A percentile compares a stretch with the other conserved stretches of the same genome.
Evolutionary conservation across 305 asterid species (phyloP).

Genomic region (Lippia alba): DNA sequence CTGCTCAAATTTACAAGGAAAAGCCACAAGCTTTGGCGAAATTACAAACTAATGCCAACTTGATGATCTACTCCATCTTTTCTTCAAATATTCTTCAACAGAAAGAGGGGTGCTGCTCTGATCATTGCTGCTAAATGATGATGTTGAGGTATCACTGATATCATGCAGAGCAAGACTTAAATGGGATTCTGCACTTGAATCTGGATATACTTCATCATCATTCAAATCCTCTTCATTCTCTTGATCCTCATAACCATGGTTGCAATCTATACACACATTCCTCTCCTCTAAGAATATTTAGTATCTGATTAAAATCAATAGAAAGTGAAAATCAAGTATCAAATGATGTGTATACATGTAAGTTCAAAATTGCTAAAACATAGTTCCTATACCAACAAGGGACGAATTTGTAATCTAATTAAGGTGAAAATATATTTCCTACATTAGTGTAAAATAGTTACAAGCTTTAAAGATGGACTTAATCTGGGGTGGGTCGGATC

Average conservation of each 20-base stretch:
- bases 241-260: slow-evolving; percentile 27
- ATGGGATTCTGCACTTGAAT: slow-evolving; percentile 83
- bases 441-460: no score
- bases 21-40: slow-evolving; percentile 18
- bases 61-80: slow-evolving; percentile 78
- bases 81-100: slow-evolving; percentile 66
- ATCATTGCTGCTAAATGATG: slow-evolving; percentile 68
- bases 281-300: slow-evolving; percentile 68
- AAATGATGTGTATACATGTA: no score
- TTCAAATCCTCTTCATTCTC: slow-evolving; percentile 50
- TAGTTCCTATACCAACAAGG: no score
- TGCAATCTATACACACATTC: slow-evolving; percentile 39
- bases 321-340: background rate
- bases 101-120: slow-evolving; percentile 68
- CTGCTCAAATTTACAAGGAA: slow-evolving; percentile 36
- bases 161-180: slow-evolving; percentile 75
- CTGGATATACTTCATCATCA: slow-evolving; percentile 95
- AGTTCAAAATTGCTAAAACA: no score
- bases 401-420: no score
- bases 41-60: slow-evolving; percentile 54
- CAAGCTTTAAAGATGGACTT: no score
- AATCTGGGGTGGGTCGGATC: no score
- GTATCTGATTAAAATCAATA: slow-evolving; percentile 46
- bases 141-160: slow-evolving; percentile 56
- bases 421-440: no score